These are phyloP conservation scores for Globisporangium uncinulatum DNA, from an alignment of 352 stramenopile genomes.

Conservation along the genomic window DNA sequence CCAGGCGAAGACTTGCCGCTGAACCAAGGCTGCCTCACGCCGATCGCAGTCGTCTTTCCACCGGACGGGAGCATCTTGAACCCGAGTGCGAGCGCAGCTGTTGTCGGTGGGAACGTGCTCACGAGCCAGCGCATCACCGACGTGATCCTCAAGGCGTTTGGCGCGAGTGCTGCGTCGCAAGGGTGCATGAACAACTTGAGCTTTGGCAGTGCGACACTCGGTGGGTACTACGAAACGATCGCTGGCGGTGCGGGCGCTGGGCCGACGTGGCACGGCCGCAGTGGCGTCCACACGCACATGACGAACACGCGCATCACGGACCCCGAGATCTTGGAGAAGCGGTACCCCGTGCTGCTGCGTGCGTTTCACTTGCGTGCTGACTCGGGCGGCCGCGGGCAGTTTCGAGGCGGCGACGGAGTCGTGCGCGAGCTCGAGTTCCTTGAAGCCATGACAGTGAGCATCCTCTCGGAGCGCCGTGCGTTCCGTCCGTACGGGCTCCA, in stretches of 20 bases:
- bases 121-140: constrained; percentile 98
- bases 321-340: constrained; percentile 98
- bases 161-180: constrained; percentile 94
- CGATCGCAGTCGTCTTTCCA: constrained; percentile 96
- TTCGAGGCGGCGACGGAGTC: constrained; percentile 94
- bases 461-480: constrained; percentile 95
- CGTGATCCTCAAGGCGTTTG: constrained; percentile 97
- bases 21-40: constrained; percentile 96
- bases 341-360: constrained; percentile 89
- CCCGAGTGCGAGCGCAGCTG: constrained; percentile 91
- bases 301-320: constrained; percentile 99
- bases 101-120: constrained; percentile 98
- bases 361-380: constrained; percentile 80
- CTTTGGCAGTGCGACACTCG: constrained; percentile 93
- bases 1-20: constrained; percentile 93
- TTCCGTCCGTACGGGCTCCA: constrained; percentile 94
- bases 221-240: constrained; percentile 99
- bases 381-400: constrained; percentile 90
- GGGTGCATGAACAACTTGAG: constrained; percentile 99
- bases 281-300: constrained; percentile 98
- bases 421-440: constrained; percentile 96
- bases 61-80: constrained; percentile 92
- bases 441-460: constrained; percentile 93
- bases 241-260: constrained; percentile 95
- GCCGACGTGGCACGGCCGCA: constrained; percentile 94